A percentile compares a stretch with the other conserved stretches of the same genome.
phyloP scores from a whole-genome alignment of 768 basidiomycete genomes.

The Sporobolomyces roseus region DNA sequence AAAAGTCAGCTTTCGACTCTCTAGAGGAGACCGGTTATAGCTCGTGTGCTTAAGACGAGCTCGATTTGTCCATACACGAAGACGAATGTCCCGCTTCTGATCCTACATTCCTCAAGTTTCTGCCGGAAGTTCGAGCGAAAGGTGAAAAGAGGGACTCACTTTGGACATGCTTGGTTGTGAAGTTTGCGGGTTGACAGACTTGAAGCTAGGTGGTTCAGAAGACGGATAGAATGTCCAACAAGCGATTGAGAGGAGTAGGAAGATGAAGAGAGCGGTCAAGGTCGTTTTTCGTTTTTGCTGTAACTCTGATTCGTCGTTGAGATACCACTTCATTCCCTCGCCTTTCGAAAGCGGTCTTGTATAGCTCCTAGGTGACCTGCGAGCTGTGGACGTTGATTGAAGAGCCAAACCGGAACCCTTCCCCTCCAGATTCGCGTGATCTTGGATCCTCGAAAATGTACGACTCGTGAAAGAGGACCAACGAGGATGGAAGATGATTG shows the following conservation, averaged over 20 bases:
- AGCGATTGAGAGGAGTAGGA: background rate
- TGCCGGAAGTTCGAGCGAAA: background rate
- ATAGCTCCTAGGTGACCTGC: too few species aligned
- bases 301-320: background rate
- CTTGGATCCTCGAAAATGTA: too few species aligned
- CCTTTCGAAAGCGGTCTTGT: too few species aligned
- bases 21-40: background rate
- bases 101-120: too few species aligned
- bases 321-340: background rate
- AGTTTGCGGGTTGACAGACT: background rate
- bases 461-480: too few species aligned
- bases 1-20: background rate
- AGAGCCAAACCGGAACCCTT: background rate
- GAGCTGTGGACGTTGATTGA: too few species aligned
- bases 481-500: background rate
- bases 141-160: background rate
- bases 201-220: too few species aligned
- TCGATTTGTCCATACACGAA: too few species aligned
- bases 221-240: conserved; percentile 7
- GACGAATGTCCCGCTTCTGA: too few species aligned
- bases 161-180: conserved; percentile 5
- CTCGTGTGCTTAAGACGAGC: too few species aligned
- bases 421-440: background rate
- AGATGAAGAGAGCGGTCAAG: background rate
- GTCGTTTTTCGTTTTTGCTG: background rate